Evolutionary conservation across 768 basidiomycete species (phyloP).

Genomic region (Lentinula raphanica): DNA sequence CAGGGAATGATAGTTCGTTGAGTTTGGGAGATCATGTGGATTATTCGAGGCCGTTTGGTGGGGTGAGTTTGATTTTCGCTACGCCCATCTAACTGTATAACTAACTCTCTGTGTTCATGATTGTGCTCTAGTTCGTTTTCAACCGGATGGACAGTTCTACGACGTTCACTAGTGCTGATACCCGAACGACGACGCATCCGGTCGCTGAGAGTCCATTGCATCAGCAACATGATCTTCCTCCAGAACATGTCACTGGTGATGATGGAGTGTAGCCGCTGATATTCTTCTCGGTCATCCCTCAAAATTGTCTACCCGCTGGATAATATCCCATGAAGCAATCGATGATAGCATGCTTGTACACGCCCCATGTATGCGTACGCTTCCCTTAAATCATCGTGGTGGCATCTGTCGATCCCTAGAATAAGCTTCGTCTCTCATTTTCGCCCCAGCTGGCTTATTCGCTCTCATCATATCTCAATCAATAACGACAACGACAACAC

Average conservation of each 20-base stretch:
- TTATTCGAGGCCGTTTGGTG: slow-evolving; percentile 7
- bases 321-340: background rate
- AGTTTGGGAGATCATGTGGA: slow-evolving; percentile 5
- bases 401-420: too few species aligned
- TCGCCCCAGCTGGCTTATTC: too few species aligned
- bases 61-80: background rate
- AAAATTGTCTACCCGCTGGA: background rate
- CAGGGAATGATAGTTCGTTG: background rate
- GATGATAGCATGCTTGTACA: too few species aligned
- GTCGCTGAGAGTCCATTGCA: background rate
- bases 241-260: too few species aligned
- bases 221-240: background rate
- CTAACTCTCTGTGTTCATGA: background rate
- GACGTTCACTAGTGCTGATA: background rate
- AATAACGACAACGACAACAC: too few species aligned
- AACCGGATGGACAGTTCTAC: slow-evolving; percentile 6
- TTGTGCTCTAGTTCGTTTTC: slow-evolving; percentile 2
- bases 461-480: too few species aligned
- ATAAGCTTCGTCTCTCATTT: too few species aligned
- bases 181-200: slow-evolving; percentile 1
- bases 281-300: too few species aligned
- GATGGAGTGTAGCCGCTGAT: too few species aligned
- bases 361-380: too few species aligned
- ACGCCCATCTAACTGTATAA: too few species aligned
- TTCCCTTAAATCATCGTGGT: too few species aligned